Percentiles rank a stretch among this genome's conserved stretches.
phyloP scores from a whole-genome alignment of 1,284 basidiomycete species.

The Pyrrhoderma lamaoense region DNA sequence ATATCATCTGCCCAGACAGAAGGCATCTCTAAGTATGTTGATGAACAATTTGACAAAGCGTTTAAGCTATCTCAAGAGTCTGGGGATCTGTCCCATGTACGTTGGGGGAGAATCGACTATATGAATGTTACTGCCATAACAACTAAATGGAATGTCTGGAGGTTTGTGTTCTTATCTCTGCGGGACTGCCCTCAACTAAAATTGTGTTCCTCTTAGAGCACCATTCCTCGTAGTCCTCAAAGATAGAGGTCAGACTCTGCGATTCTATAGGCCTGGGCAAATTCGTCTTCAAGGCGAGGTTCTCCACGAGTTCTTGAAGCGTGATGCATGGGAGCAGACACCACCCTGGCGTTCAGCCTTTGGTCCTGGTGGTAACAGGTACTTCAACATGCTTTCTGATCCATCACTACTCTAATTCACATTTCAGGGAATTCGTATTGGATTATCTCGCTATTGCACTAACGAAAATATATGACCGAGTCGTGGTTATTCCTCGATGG shows the following conservation, averaged over 20 bases:
- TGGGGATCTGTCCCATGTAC: constrained; percentile 61
- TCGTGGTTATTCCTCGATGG: constrained; percentile 50
- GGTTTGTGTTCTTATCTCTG: constrained; percentile 33
- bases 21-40: constrained; percentile 59
- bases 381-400: constrained; percentile 9
- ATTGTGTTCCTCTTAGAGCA: constrained; percentile 37
- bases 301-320: constrained; percentile 54
- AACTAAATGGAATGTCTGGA: constrained; percentile 75
- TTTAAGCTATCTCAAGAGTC: constrained; percentile 54
- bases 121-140: constrained; percentile 71
- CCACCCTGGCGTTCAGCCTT: constrained; percentile 56
- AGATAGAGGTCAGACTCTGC: constrained; percentile 61
- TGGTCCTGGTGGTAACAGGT: constrained; percentile 67
- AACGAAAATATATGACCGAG: constrained; percentile 43
- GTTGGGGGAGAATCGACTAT: constrained; percentile 76
- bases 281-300: constrained; percentile 50
- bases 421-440: constrained; percentile 56
- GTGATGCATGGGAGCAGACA: constrained; percentile 50
- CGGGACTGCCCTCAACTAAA: background rate
- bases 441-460: constrained; percentile 48
- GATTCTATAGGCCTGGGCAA: constrained; percentile 62
- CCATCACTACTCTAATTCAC: constrained; percentile 8
- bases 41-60: constrained; percentile 61
- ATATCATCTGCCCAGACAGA: constrained; percentile 51
- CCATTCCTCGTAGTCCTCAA: constrained; percentile 59